Percentiles rank a stretch among this genome's conserved stretches.
phyloP scores from a whole-genome alignment of 2,329 filamentous ascomycete species.

The Cadophora luteo-olivacea region DNA sequence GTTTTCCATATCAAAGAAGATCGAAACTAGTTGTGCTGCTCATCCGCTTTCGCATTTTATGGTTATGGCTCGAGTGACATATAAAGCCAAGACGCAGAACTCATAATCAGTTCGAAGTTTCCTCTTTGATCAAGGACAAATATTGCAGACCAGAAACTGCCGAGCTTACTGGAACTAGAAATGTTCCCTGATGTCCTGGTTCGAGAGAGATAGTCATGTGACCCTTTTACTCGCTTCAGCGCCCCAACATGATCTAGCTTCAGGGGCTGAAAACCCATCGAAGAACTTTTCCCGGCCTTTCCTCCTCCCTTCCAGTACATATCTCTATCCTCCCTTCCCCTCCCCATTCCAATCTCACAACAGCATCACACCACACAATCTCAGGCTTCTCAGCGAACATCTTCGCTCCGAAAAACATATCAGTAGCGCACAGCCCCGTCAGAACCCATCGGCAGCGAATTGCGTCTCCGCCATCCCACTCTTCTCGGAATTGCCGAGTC shows the following conservation, averaged over 20 bases:
- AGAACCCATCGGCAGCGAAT: background rate
- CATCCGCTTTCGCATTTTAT: too few relatives aligned
- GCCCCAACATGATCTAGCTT: background rate
- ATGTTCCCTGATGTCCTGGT: too few relatives aligned
- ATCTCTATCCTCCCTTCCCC: background rate
- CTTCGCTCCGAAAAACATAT: background rate
- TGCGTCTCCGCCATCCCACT: constrained; percentile 15
- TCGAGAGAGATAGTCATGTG: background rate
- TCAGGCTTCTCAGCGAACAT: background rate
- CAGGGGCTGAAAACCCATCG: background rate
- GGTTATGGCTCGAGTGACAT: too few relatives aligned
- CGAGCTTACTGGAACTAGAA: too few relatives aligned
- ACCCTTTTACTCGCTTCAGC: background rate
- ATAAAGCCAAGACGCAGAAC: too few relatives aligned
- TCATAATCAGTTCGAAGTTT: too few relatives aligned
- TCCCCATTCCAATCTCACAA: background rate
- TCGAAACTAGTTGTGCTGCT: too few relatives aligned
- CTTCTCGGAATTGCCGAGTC: background rate
- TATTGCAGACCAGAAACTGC: background rate
- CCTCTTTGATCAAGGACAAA: too few relatives aligned
- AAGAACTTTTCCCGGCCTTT: background rate
- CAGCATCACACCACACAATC: background rate
- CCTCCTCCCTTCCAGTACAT: background rate
- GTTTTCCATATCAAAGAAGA: too few relatives aligned
- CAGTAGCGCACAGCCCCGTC: background rate